Base-by-base conservation (phyloP, 768 basidiomycete species). In the Trametes cinnabarina region DNA sequence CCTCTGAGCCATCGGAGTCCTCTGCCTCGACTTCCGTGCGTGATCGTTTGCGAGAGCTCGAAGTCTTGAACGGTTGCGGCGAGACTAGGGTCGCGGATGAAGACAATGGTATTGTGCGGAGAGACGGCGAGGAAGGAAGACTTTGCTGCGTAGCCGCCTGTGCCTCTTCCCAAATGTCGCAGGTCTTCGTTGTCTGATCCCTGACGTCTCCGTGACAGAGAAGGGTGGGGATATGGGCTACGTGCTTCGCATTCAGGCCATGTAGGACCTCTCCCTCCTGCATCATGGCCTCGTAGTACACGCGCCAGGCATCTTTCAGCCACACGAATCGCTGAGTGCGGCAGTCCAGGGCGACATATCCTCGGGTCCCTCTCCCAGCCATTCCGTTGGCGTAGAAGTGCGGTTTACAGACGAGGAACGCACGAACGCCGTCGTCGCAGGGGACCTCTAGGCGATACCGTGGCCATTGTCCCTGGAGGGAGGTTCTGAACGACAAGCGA, bases 301-400 rank as follows among this genome's bases (percentile, higher is more conserved):
- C 19, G 11, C 42, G 42, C 42, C 42, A 43, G 4, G 20, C 42
- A 11, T 43, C 42, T 22, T 43, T 43, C 42, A 43, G 3, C 42
- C 42, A 43, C 19, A 14, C 34, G 35, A 34, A 44, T 44, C 44
- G 39, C 28, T 48, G 32, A 1, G 32, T 25, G 9, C 20, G 8
- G 22, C 46, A 20, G 37, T 62, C 56, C 40, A 30, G 42, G 0
- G 61, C 61, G 11, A 62, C 48, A 26, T 58, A 62, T 15, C 61
- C 51, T 12, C 40, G 51, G 2, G 60, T 61, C 3, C 42, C 55
- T 2, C 55, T 55, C 2, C 60, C 50, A 1, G 50, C 51, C 34
- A 56, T 43, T 2, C 55, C 56, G 19, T 22, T 34, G 1, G 55
- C 37, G 10, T 22, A 11, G 41, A 57, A 57, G 3, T 9, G 4